phyloP scores from a whole-genome alignment of 2,329 filamentous ascomycete species.

The Fusarium poae region DNA sequence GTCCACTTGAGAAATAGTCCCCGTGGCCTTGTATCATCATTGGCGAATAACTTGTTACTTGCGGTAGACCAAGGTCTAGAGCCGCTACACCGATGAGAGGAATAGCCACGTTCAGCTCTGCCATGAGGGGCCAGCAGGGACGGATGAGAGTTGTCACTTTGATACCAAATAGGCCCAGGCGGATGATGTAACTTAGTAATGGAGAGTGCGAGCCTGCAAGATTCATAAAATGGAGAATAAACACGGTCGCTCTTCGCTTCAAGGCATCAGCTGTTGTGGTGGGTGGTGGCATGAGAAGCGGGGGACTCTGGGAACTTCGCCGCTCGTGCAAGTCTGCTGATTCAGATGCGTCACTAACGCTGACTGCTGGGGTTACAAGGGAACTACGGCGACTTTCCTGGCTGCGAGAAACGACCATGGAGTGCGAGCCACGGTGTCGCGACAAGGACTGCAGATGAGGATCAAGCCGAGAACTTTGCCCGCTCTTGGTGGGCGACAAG shows the following conservation, averaged over 20 bases:
- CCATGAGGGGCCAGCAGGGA: conserved; percentile 79
- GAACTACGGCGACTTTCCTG: conserved; percentile 54
- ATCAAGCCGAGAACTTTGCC: conserved; percentile 30
- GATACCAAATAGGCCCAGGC: conserved; percentile 72
- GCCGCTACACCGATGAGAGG: conserved; percentile 77
- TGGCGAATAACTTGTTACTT: conserved; percentile 19
- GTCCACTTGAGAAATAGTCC: conserved; percentile 29
- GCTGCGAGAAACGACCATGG: conserved; percentile 58
- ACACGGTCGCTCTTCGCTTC: conserved; percentile 53
- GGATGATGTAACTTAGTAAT: conserved; percentile 55
- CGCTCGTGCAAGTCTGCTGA: conserved; percentile 30
- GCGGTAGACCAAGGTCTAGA: conserved; percentile 69
- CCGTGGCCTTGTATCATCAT: conserved; percentile 27
- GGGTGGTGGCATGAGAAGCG: conserved; percentile 66
- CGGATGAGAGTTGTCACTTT: conserved; percentile 76
- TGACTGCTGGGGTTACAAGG: conserved; percentile 27
- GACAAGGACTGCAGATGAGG: conserved; percentile 23
- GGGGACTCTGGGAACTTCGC: conserved; percentile 51
- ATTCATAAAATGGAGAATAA: conserved; percentile 51
- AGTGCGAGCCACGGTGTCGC: conserved; percentile 45
- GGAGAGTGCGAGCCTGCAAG: conserved; percentile 49
- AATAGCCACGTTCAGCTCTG: conserved; percentile 73
- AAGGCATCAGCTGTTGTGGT: conserved; percentile 53
- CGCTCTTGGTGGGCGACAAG: conserved; percentile 31
- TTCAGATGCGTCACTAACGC: conserved; percentile 32